A percentile compares a stretch with the other conserved stretches of the same genome.
Evolutionary conservation across 129 eudicot species (phyloP).

Genomic region (Chrysanthemum lavandulifolium): DNA sequence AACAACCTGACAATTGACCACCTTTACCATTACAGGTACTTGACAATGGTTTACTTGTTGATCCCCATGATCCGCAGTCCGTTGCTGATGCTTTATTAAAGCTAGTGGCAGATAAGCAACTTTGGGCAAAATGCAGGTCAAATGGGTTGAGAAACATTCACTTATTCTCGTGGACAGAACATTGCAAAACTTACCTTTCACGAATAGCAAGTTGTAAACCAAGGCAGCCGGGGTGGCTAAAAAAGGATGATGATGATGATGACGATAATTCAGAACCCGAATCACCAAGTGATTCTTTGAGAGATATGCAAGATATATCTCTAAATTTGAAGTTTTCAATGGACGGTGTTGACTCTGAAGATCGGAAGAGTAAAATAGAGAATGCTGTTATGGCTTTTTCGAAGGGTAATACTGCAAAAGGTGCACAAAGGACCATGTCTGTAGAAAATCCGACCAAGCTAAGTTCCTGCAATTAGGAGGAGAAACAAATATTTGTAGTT

Average conservation of each 20-base stretch:
- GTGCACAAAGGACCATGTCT: constrained; percentile 36
- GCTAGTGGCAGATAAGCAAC: constrained; percentile 95
- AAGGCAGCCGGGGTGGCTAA: constrained; percentile 93
- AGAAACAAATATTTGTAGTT: constrained; percentile 66
- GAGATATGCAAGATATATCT: constrained; percentile 95
- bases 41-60: constrained; percentile 93
- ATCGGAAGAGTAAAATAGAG: constrained; percentile 60
- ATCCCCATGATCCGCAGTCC: constrained; percentile 88
- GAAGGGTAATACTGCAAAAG: constrained; percentile 46
- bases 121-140: constrained; percentile 92
- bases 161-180: constrained; percentile 95
- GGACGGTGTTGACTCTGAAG: constrained; percentile 60
- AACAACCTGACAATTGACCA: constrained; percentile 12
- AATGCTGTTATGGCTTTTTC: constrained; percentile 65
- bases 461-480: constrained; percentile 85
- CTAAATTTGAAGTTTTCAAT: constrained; percentile 80
- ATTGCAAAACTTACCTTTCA: constrained; percentile 86
- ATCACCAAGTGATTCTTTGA: constrained; percentile 90
- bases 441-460: constrained; percentile 61
- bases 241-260: constrained; percentile 64
- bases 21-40: constrained; percentile 55
- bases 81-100: constrained; percentile 91
- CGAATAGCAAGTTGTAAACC: constrained; percentile 86
- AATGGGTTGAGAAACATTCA: constrained; percentile 95
- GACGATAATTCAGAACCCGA: constrained; percentile 84